Conservation (phyloP, 345 rosid genomes). For the Pugionium dolabratum region DNA sequence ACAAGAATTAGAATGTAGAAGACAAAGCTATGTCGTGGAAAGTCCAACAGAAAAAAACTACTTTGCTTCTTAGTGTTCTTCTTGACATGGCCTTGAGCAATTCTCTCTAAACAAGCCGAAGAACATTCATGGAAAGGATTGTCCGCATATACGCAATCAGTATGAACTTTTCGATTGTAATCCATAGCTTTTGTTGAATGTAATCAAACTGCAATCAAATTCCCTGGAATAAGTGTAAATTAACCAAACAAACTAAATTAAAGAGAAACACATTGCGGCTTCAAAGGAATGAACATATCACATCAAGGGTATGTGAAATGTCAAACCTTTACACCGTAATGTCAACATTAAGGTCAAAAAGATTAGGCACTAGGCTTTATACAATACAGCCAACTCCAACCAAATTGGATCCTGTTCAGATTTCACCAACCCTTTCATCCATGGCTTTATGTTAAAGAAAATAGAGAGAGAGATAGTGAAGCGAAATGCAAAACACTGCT, state of each 20-base stretch:
- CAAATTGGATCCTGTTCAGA: conserved; percentile 34
- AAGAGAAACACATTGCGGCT: conserved; percentile 9
- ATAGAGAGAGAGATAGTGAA: conserved; percentile 13
- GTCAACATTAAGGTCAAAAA: conserved; percentile 30
- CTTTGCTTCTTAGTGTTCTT: conserved; percentile 39
- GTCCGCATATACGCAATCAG: conserved; percentile 38
- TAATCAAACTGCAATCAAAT: conserved; percentile 10
- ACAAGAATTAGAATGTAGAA: conserved; percentile 14
- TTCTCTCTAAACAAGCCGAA: conserved; percentile 42
- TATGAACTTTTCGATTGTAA: conserved; percentile 29
- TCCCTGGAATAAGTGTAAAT: background rate
- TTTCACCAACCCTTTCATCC: conserved; percentile 38
- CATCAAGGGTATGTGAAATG: conserved; percentile 13
- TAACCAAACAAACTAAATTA: background rate
- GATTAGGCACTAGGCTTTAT: conserved; percentile 10
- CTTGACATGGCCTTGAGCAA: conserved; percentile 44
- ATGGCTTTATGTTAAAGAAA: conserved; percentile 19
- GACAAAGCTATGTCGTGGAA: background rate
- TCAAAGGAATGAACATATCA: conserved; percentile 20
- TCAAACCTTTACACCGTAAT: conserved; percentile 24
- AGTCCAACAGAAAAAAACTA: background rate
- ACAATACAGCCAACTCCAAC: conserved; percentile 28
- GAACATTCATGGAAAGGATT: conserved; percentile 46
- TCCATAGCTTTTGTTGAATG: conserved; percentile 31
- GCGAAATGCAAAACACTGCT: conserved; percentile 11